A percentile compares a stretch with the other conserved stretches of the same genome.
Evolutionary conservation across 2,329 filamentous ascomycete species (phyloP).

Genomic region (Aspergillus oerlinghausenensis): DNA sequence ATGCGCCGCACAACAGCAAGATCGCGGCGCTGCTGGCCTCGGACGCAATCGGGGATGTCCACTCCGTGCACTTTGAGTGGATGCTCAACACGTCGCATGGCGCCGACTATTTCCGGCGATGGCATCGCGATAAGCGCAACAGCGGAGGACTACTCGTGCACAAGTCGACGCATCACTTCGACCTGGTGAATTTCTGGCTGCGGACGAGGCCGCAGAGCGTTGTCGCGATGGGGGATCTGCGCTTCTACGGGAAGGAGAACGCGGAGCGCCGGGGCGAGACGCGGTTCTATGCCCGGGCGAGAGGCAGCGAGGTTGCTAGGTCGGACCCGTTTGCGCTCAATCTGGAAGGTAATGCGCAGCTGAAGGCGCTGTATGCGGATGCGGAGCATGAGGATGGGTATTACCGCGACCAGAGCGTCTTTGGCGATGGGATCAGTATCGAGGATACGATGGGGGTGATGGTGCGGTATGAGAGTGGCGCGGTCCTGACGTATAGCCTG

Average conservation of each 20-base stretch:
- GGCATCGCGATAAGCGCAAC: constrained; percentile 59
- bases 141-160: constrained; percentile 57
- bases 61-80: constrained; percentile 60
- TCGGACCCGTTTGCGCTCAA: constrained; percentile 57
- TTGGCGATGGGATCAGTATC: constrained; percentile 60
- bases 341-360: constrained; percentile 48
- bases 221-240: constrained; percentile 55
- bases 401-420: constrained; percentile 59
- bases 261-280: constrained; percentile 52
- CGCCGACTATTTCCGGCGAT: constrained; percentile 60
- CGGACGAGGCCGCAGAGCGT: constrained; percentile 52
- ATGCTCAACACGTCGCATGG: constrained; percentile 59
- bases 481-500: constrained; percentile 53
- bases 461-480: constrained; percentile 54
- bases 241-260: constrained; percentile 60
- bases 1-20: constrained; percentile 62
- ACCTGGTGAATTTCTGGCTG: constrained; percentile 61
- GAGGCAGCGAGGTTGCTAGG: constrained; percentile 49
- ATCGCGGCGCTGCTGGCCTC: constrained; percentile 51
- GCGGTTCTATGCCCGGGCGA: constrained; percentile 43
- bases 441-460: constrained; percentile 62
- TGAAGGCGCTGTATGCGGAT: constrained; percentile 58
- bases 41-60: constrained; percentile 54
- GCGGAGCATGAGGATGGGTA: constrained; percentile 62
- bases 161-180: constrained; percentile 62